These are phyloP conservation scores for Platanus orientalis DNA, from an alignment of 164 flowering plant genomes.

Conservation along the genomic window DNA sequence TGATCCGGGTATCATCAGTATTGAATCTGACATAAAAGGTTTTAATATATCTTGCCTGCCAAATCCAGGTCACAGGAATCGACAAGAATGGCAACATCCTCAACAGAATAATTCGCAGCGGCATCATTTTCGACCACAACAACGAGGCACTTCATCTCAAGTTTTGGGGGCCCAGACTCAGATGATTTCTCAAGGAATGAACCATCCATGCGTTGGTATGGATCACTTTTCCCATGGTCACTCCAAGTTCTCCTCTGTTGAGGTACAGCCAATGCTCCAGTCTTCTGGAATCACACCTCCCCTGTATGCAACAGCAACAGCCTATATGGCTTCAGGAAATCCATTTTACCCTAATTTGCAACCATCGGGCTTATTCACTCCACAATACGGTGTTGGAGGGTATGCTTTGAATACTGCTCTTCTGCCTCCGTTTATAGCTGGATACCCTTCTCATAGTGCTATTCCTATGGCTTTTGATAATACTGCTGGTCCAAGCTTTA, in stretches of 20 bases:
- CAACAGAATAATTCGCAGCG: constrained; percentile 26
- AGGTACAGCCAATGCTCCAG: constrained; percentile 42
- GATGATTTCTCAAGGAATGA: constrained; percentile 29
- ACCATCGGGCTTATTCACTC: constrained; percentile 45
- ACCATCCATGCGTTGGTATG: constrained; percentile 18
- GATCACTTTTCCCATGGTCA: constrained; percentile 33
- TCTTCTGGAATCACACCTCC: constrained; percentile 57
- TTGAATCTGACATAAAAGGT: constrained; percentile 32
- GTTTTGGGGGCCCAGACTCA: constrained; percentile 32
- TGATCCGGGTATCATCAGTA: constrained; percentile 19
- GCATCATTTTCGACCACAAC: constrained; percentile 25
- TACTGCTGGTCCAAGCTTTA: constrained; percentile 40
- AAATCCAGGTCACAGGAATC: constrained; percentile 18
- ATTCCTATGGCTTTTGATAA: constrained; percentile 46
- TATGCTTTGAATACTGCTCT: constrained; percentile 47
- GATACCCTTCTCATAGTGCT: constrained; percentile 49
- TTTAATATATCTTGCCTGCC: constrained; percentile 27
- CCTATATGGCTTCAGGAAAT: constrained; percentile 60
- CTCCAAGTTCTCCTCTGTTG: constrained; percentile 33
- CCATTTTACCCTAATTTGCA: constrained; percentile 57
- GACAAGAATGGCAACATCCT: constrained; percentile 20
- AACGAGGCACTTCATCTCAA: constrained; percentile 23
- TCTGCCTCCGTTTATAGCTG: constrained; percentile 55
- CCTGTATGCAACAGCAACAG: constrained; percentile 55
- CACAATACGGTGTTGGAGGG: constrained; percentile 60